A percentile compares a stretch with the other conserved stretches of the same genome.
Conservation (phyloP, 805 yeast species). For the Lachancea nothofagi region DNA sequence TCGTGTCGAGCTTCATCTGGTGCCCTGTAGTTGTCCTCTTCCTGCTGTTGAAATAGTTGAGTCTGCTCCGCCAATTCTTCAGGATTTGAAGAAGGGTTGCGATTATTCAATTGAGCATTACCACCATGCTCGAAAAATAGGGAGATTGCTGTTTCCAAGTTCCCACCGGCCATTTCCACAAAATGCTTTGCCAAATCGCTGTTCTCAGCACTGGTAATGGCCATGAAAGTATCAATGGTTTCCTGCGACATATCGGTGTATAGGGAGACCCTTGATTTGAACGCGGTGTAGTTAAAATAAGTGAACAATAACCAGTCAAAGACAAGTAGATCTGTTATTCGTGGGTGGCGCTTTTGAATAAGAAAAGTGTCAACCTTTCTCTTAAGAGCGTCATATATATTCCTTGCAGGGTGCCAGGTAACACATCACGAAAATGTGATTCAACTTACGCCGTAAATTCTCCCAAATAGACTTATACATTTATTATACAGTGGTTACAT, state of each 20-base stretch:
- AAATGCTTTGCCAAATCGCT: conserved; percentile 65
- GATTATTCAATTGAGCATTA: conserved; percentile 15
- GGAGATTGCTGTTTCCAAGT: conserved; percentile 79
- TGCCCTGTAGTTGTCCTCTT: conserved; percentile 55
- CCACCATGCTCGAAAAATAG: conserved; percentile 69
- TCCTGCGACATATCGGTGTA: conserved; percentile 46
- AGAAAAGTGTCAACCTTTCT: too few relatives aligned
- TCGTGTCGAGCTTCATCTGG: conserved; percentile 68
- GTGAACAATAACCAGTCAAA: too few relatives aligned
- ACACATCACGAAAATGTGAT: conserved; percentile 1
- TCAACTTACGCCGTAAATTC: too few relatives aligned
- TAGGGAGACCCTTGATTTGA: too few relatives aligned
- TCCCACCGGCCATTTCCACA: conserved; percentile 69
- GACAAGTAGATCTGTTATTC: too few relatives aligned
- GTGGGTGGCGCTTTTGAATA: too few relatives aligned
- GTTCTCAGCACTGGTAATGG: conserved; percentile 74
- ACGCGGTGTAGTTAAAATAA: too few relatives aligned
- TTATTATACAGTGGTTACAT: not conserved
- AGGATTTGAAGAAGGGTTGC: conserved; percentile 33
- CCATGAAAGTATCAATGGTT: conserved; percentile 65
- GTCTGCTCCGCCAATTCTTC: conserved; percentile 60
- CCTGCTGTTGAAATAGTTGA: conserved; percentile 47
- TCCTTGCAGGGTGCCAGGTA: not conserved
- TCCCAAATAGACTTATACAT: too few relatives aligned
- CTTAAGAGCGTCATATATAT: too few relatives aligned